These are phyloP conservation scores for Penicillium flavigenum DNA, from an alignment of 495 filamentous ascomycete species.

Conservation along the genomic window DNA sequence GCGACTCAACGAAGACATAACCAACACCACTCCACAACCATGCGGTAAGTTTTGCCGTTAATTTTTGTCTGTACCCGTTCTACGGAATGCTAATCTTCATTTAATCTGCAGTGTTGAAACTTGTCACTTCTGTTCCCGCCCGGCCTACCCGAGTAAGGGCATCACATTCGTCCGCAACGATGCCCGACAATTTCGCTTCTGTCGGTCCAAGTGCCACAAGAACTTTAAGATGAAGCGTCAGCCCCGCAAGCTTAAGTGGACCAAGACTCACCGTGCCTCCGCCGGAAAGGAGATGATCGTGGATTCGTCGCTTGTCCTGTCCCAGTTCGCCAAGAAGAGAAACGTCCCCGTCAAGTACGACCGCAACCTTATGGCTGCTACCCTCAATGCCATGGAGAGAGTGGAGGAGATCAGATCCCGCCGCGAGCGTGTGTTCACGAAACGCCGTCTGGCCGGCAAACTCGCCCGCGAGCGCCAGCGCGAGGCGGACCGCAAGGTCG, in stretches of 20 bases:
- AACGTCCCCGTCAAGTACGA: constrained; percentile 96
- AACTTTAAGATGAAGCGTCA: constrained; percentile 99
- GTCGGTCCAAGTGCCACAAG: constrained; percentile 90
- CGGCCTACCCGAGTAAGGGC: constrained; percentile 83
- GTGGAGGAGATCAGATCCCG: constrained; percentile 80
- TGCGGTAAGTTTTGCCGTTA: constrained; percentile 29
- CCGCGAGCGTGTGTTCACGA: constrained; percentile 88
- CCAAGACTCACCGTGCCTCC: constrained; percentile 69
- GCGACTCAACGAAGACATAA: constrained; percentile 24
- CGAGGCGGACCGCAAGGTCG: constrained; percentile 78
- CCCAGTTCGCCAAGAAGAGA: constrained; percentile 84
- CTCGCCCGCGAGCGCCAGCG: constrained; percentile 67
- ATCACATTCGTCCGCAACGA: constrained; percentile 87
- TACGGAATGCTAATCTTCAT: constrained; percentile 6
- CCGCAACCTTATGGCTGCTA: constrained; percentile 81
- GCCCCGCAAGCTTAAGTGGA: constrained; percentile 83
- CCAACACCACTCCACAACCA: constrained; percentile 31
- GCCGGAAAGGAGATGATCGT: constrained; percentile 90
- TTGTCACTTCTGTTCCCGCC: constrained; percentile 86
- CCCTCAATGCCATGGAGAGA: constrained; percentile 87
- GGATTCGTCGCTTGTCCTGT: constrained; percentile 87
- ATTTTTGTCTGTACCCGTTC: neutral
- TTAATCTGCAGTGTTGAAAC: constrained; percentile 65
- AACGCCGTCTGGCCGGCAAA: constrained; percentile 87
- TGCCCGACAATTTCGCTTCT: constrained; percentile 63